Conservation (phyloP, 768 basidiomycete species). For the Filobasidium floriforme region DNA sequence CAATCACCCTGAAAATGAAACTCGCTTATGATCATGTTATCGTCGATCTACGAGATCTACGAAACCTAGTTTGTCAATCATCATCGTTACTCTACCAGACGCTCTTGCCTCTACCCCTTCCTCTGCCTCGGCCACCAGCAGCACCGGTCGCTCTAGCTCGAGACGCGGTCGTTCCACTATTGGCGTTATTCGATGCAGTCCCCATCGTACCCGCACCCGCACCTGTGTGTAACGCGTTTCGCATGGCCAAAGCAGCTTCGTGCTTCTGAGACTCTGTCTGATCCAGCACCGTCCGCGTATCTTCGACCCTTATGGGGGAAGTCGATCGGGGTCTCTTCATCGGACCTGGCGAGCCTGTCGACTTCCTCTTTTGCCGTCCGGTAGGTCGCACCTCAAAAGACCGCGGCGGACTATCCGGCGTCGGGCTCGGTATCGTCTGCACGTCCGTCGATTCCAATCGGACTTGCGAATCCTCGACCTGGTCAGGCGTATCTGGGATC, state of each 20-base stretch:
- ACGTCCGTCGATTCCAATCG: neutral
- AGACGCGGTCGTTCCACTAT: no score
- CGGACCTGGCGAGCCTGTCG: neutral
- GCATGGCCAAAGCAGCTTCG: neutral
- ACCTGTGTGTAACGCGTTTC: neutral
- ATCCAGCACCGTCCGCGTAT: neutral
- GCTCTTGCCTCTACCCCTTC: no score
- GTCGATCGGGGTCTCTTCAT: neutral
- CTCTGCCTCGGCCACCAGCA: no score
- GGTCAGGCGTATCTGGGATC: slow-evolving; percentile 4
- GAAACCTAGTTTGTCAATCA: no score
- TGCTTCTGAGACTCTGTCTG: slow-evolving; percentile 7
- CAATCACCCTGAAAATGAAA: no score
- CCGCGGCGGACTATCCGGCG: neutral
- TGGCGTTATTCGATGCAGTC: no score
- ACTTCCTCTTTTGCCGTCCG: neutral
- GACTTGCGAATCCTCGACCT: neutral
- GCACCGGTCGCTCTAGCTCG: no score
- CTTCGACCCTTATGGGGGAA: neutral
- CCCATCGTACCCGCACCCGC: no score
- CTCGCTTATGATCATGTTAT: no score
- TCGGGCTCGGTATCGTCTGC: neutral
- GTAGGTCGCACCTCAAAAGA: neutral
- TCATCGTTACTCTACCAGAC: no score
- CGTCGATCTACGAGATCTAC: no score